Evolutionary conservation across 148 eudicot genomes (phyloP), one percentile per base, ranked within the genome.

Genomic region (Vaccinium vitisidaea): DNA sequence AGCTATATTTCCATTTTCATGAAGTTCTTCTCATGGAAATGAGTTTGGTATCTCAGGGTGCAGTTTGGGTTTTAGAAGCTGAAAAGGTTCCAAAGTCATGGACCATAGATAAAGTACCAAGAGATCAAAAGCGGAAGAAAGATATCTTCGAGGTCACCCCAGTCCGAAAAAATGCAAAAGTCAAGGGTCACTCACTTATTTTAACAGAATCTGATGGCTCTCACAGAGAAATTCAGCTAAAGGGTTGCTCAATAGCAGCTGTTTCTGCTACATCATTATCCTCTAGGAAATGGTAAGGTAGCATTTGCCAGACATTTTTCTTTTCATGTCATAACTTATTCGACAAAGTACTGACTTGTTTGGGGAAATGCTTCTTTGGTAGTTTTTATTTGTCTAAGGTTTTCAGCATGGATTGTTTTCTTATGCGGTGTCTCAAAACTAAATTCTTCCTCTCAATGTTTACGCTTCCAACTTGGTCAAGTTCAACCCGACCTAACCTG

Each of bases 121-220:
- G 82, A 80, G 96, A 93, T 74, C 90, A 90, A 78, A 92, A 88
- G 83, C 86, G 87, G 80, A 91, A 90, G 86, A 91, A 83, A 23
- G 98, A 97, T 52, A 83, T 92, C 83, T 61, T 95, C 55, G 98
- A 97, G 91, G 96, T 97, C 83, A 46, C 86, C 52, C 98, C 98
- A 77, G 92, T 93, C 69, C 88, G 86, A 19, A 97, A 88, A 83
- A 78, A 80, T 90, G 99, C 98, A 69, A 93, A 89, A 88, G 77
- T 97, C 83, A 92, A 90, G 87, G 98, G 90, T 84, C 90, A 91
- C 36, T 88, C 78, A 77, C 98, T 97, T 75, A 78, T 88, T 84
- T 83, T 97, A 73, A 88, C 89, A 27, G 95, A 95, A 79, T 53
- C 87, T 74, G 98, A 95, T 92, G 92, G 95, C 86, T 89, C 95